Evolutionary conservation across 371 early-diverging fungal species (phyloP), one percentile per base, ranked within the genome.

Genomic region (Mucor sp.): DNA sequence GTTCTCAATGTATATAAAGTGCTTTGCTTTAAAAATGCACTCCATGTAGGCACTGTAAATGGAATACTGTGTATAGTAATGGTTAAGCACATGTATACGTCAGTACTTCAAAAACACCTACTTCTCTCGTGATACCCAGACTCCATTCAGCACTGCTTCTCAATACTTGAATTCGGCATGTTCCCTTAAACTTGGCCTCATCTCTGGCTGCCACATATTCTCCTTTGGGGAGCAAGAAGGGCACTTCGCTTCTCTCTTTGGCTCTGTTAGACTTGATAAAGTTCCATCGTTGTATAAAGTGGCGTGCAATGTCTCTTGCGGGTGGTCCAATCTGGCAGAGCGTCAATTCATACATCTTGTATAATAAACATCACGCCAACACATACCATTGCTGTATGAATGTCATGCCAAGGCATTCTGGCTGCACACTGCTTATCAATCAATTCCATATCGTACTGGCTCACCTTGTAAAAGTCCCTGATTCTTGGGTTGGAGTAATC

Each of bases 361-460:
- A 19, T 23, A 19, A 50, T 50, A 2, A n/a, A 6, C 17, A 19
- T n/a, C 7, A 4, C n/a, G 15, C 21, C 2, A 0, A 9, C 7
- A 64, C 15, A n/a, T 74, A 81, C 86, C 85, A 93, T 85, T 21
- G 82, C 90, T 44, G 86, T 77, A 21, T 90, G 89, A 5, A 96
- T 85, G 65, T 97, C 98, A 79, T 97, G 97, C 98, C 98, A 97
- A 21, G 97, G 96, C 96, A 97, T 94, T 63, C 97, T 85, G 17
- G 95, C 85, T 7, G 70, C 70, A 15, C 44, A 43, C 15, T 50
- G 58, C 50, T 75, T 77, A 60, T 81, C 74, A 35, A 83, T 73
- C 8, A 79, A 59, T n/a, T 73, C 68, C 43, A 66, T 65, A n/a
- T 72, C 64, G 58, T 79, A 83, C 17, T 75, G 67, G 25, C 70